Conservation (phyloP, 129 eudicot genomes). For the Flaveria ramosissima region DNA sequence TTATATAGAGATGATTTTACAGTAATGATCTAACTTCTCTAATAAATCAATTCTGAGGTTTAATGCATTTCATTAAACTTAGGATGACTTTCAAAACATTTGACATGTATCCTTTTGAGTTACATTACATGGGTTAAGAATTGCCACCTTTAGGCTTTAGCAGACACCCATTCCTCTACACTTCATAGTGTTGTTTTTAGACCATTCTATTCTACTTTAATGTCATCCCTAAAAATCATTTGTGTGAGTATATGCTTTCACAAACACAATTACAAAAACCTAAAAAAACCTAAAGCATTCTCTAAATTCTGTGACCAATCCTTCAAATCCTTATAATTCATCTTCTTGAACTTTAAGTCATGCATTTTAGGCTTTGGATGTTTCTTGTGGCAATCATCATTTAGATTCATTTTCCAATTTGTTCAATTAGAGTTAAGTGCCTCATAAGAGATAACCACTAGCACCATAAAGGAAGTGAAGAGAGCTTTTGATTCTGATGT, state of each 20-base stretch:
- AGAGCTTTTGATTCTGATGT: constrained; percentile 5
- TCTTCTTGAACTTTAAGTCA: background rate
- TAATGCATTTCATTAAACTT: background rate
- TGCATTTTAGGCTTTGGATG: background rate
- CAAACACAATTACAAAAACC: background rate
- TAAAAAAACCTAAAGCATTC: background rate
- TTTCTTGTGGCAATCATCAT: background rate
- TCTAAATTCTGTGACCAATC: background rate
- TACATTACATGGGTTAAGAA: background rate
- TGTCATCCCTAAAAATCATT: background rate
- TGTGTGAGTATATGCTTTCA: background rate
- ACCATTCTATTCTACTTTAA: background rate
- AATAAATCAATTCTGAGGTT: background rate
- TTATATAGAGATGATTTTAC: background rate
- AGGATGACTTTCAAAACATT: background rate
- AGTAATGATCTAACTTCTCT: background rate
- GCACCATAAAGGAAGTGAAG: background rate
- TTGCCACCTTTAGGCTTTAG: background rate
- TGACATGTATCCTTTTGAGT: background rate
- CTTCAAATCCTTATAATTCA: background rate
- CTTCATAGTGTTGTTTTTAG: background rate
- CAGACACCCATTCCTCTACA: background rate
- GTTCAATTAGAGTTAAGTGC: background rate
- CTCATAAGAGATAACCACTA: background rate
- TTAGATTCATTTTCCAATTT: background rate